Evolutionary conservation across 1,139 yeast genomes (phyloP).

Genomic region (Petasospora fabianii): DNA sequence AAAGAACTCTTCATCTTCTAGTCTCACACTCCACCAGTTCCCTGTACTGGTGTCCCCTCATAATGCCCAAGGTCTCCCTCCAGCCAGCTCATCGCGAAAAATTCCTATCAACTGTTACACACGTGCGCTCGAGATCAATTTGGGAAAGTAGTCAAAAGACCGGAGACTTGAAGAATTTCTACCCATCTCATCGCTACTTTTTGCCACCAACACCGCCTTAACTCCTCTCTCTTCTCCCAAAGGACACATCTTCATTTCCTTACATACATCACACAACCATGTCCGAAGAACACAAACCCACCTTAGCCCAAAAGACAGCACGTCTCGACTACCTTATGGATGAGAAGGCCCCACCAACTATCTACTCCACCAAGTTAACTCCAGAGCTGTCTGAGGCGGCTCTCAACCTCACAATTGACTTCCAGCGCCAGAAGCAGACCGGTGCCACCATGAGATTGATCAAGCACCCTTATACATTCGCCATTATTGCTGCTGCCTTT

Average conservation of each 20-base stretch:
- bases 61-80: no score
- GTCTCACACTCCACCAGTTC: no score
- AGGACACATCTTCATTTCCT: background rate
- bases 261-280: background rate
- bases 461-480: slow-evolving; percentile 42
- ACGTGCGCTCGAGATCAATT: no score
- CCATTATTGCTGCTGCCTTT: slow-evolving; percentile 26
- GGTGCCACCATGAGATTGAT: slow-evolving; percentile 45
- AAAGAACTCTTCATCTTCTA: no score
- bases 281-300: slow-evolving; percentile 1
- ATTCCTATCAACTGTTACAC: no score
- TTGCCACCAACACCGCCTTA: no score
- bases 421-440: slow-evolving; percentile 54
- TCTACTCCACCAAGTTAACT: slow-evolving; percentile 41
- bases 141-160: no score
- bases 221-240: no score
- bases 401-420: slow-evolving; percentile 60
- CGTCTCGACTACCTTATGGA: slow-evolving; percentile 50
- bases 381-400: slow-evolving; percentile 62
- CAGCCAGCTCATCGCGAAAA: no score
- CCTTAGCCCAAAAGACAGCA: slow-evolving; percentile 15
- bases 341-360: slow-evolving; percentile 44
- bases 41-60: no score
- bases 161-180: no score
- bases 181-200: no score